These are phyloP conservation scores for Moelleriella libera DNA, from an alignment of 2,329 filamentous ascomycete genomes.

Conservation along the genomic window DNA sequence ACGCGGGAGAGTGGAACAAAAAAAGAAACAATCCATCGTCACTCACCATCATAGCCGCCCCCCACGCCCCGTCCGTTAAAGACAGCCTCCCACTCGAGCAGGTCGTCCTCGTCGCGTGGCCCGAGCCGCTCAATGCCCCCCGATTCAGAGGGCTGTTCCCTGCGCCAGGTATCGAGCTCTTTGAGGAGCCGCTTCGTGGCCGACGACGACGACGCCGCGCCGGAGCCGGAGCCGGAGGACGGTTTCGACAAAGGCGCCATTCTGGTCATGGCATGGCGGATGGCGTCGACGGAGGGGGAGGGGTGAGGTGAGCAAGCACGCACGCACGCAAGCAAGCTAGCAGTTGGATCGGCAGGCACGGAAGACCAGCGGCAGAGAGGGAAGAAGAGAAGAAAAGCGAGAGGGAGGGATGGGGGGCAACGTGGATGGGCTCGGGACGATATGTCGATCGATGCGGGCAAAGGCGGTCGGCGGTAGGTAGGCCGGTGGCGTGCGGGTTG, in stretches of 20 bases:
- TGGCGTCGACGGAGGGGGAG: no score
- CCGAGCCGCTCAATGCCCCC: slow-evolving; percentile 44
- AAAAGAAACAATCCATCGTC: neutral
- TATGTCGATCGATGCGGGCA: neutral
- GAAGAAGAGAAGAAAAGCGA: neutral
- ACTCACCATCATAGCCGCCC: slow-evolving; percentile 40
- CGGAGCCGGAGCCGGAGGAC: no score
- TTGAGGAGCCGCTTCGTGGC: slow-evolving; percentile 43
- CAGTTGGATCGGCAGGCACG: no score
- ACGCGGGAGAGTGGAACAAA: neutral
- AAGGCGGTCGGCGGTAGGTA: neutral
- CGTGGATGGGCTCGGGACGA: neutral
- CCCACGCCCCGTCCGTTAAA: slow-evolving; percentile 44
- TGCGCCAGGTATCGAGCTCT: slow-evolving; percentile 39
- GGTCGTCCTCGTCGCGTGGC: slow-evolving; percentile 36
- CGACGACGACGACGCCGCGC: slow-evolving; percentile 7
- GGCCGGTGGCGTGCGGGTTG: no score
- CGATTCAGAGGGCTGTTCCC: slow-evolving; percentile 30
- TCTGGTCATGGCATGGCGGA: no score
- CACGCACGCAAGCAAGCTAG: no score
- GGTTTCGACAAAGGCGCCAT: no score
- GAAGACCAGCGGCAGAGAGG: neutral
- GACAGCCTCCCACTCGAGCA: slow-evolving; percentile 45
- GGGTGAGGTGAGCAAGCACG: no score
- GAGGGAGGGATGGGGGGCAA: no score